A percentile compares a stretch with the other conserved stretches of the same genome.
These are phyloP conservation scores for Botryotinia calthae DNA, from an alignment of 2,329 filamentous ascomycete species.

Conservation along the genomic window DNA sequence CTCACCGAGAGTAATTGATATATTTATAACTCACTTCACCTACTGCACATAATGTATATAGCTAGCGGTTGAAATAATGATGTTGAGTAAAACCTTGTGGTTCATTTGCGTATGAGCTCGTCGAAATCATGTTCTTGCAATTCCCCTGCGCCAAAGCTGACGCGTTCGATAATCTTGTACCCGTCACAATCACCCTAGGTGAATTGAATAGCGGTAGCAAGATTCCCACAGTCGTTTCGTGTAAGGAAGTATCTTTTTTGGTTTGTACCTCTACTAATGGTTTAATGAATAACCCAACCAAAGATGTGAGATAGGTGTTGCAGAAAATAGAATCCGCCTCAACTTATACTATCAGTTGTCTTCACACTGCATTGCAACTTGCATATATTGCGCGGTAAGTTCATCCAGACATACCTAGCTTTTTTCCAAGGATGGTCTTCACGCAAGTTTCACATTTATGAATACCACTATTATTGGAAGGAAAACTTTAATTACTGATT, in stretches of 20 bases:
- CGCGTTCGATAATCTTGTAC: not conserved
- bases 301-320: not conserved
- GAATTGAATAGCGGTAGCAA: not conserved
- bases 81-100: too few relatives aligned
- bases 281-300: not conserved
- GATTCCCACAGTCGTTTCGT: not conserved
- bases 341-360: not conserved
- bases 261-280: not conserved
- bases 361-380: not conserved
- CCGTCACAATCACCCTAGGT: not conserved
- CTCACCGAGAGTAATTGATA: not conserved
- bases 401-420: not conserved
- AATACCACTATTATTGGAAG: not conserved
- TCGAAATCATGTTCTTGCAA: not conserved
- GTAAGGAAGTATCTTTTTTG: not conserved
- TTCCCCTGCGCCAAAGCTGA: not conserved
- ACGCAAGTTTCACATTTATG: not conserved
- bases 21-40: not conserved
- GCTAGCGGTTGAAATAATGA: not conserved
- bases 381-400: not conserved
- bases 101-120: not conserved
- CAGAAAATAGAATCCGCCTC: not conserved
- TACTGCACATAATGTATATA: not conserved
- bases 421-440: fast-evolving
- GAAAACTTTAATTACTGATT: not conserved